Evolutionary conservation across 2,329 filamentous ascomycete genomes (phyloP).

Genomic region (Ophiosphaerella herpotricha): DNA sequence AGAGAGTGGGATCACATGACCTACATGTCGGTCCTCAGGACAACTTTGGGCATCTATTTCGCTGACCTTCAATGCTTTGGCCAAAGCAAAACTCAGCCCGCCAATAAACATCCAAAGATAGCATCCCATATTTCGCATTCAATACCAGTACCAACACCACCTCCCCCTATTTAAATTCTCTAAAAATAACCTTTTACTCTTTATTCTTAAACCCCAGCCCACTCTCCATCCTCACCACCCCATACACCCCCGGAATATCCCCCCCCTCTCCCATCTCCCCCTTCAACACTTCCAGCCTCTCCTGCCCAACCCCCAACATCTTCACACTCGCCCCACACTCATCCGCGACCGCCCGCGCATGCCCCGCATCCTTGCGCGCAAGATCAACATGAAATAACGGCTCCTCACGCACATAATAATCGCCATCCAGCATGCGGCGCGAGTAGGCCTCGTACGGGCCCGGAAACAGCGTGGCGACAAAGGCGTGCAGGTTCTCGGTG

Average conservation of each 20-base stretch:
- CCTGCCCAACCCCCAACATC: slow-evolving; percentile 69
- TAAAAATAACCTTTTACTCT: slow-evolving; percentile 9
- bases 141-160: too few species aligned
- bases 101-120: too few species aligned
- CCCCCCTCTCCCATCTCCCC: slow-evolving; percentile 70
- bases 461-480: slow-evolving; percentile 74
- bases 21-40: too few species aligned
- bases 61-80: too few species aligned
- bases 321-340: slow-evolving; percentile 65
- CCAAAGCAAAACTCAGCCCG: too few species aligned
- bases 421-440: slow-evolving; percentile 72
- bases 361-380: slow-evolving; percentile 79
- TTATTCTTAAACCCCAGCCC: slow-evolving; percentile 71
- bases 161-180: too few species aligned
- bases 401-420: slow-evolving; percentile 75
- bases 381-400: slow-evolving; percentile 85
- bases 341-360: slow-evolving; percentile 71
- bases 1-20: too few species aligned
- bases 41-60: too few species aligned
- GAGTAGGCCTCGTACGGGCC: slow-evolving; percentile 77
- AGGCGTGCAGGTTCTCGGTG: slow-evolving; percentile 68
- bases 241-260: slow-evolving; percentile 83
- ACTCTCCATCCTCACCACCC: slow-evolving; percentile 73
- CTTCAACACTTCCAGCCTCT: slow-evolving; percentile 69
- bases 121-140: too few species aligned